Base-by-base conservation (phyloP, 1,284 basidiomycete genomes). In the Cryptococcus sp. region DNA sequence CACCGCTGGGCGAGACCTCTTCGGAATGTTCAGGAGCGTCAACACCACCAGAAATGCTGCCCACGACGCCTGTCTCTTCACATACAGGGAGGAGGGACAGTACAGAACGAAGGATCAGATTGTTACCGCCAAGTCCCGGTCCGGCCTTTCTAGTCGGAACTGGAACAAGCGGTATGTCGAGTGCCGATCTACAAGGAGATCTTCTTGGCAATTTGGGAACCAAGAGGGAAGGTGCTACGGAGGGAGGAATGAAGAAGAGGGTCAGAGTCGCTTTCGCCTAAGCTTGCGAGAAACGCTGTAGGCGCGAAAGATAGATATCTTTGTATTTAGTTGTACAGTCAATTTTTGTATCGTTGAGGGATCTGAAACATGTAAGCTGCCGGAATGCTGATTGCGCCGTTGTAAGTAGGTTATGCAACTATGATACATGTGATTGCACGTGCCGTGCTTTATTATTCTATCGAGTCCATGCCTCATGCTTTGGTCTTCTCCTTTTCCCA, bases 401-500 rank as follows among this genome's bases (percentile, higher is more conserved):
- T 34, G 8, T 34, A 34, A 29, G 10, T 10, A 5, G 26, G 26
- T 10, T 10, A 34, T 34, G 29, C 29, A 10, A 34, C 29, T 34
- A 34, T 34, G 29, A 34, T 34, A 34, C 29, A 34, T 34, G 29
- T 5, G 5, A 34, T 13, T 34, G 13, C 29, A 13, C 8, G 29
- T 29, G 29, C 13, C 29, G 29, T 34, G 8, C 13, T 34, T 10
- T 34, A 10, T 34, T 34, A 7, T 34, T 34, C 29, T 34, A 2
- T 34, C 29, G 8, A 13, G 8, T 34, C 8, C 29, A 13, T 34
- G 29, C 29, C 13, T 34, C 29, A 44, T 44, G 41, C 41, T 48
- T 67, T 67, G 29, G 54, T 39, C 55, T 68, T 62, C 63, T 77
- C 73, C 55, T 68, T 72, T 7, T 59, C 69, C 73, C 73, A 77